Evolutionary conservation across 1,139 yeast species (phyloP).

Genomic region (Taphrina communis): DNA sequence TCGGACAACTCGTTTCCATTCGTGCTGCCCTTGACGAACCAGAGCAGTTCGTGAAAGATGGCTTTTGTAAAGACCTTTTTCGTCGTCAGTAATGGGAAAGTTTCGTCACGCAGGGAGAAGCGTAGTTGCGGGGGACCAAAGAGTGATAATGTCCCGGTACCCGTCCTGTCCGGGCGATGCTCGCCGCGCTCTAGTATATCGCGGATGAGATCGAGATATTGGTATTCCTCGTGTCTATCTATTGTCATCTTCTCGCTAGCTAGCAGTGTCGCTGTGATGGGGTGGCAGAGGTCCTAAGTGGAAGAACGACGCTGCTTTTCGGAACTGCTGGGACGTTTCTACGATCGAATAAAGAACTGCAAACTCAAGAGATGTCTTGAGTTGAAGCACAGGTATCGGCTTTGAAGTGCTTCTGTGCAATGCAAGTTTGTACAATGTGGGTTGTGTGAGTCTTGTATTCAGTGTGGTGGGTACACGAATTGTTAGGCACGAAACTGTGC

Average conservation of each 20-base stretch:
- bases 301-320: too few relatives aligned
- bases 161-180: constrained; percentile 91
- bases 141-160: constrained; percentile 88
- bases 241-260: neutral
- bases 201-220: constrained; percentile 80
- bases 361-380: too few relatives aligned
- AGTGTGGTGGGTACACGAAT: too few relatives aligned
- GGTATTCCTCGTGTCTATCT: constrained; percentile 66
- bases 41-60: constrained; percentile 69
- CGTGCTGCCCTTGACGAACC: constrained; percentile 92
- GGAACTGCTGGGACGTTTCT: too few relatives aligned
- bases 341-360: too few relatives aligned
- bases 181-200: constrained; percentile 84
- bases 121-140: constrained; percentile 97
- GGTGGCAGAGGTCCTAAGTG: too few relatives aligned
- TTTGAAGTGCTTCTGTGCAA: too few relatives aligned
- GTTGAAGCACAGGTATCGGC: too few relatives aligned
- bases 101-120: constrained; percentile 72
- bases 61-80: constrained; percentile 70
- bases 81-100: constrained; percentile 88
- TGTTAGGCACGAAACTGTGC: too few relatives aligned
- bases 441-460: too few relatives aligned
- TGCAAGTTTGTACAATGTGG: too few relatives aligned
- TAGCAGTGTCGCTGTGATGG: too few relatives aligned
- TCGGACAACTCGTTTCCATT: constrained; percentile 80